Evolutionary conservation across 73 alveolate genomes (phyloP).

Genomic region (Paramecium biaurelia): DNA sequence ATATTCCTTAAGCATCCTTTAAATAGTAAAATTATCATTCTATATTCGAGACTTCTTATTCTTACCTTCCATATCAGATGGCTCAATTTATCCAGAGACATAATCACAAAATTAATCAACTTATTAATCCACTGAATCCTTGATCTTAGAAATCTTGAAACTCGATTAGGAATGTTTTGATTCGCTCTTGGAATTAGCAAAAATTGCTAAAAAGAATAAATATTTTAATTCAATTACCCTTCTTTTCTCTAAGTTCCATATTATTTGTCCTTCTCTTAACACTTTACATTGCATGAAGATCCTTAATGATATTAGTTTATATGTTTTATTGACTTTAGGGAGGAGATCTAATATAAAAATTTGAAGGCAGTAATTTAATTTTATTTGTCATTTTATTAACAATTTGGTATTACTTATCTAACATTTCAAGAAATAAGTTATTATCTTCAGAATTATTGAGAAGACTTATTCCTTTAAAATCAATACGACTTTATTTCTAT

Average conservation of each 20-base stretch:
- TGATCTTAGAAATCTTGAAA: not conserved
- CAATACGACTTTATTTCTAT: not conserved
- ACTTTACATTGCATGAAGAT: not conserved
- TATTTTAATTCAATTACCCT: not conserved
- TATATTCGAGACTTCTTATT: not conserved
- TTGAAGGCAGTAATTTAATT: not conserved
- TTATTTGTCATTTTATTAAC: not conserved
- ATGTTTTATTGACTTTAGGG: not conserved
- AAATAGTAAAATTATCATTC: not conserved
- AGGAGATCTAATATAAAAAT: not conserved
- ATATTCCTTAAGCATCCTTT: constrained; percentile 40
- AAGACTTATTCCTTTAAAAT: not conserved
- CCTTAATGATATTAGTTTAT: not conserved
- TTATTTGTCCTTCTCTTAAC: not conserved
- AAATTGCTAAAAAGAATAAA: not conserved
- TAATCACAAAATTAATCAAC: not conserved
- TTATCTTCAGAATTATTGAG: not conserved
- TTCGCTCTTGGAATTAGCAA: constrained; percentile 18
- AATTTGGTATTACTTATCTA: not conserved
- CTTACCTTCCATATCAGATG: not conserved
- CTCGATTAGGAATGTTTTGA: not conserved
- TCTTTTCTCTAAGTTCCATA: not conserved
- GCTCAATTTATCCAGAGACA: not conserved
- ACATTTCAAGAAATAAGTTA: not conserved
- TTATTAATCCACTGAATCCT: not conserved